A percentile compares a stretch with the other conserved stretches of the same genome.
Conservation (phyloP, 2,329 filamentous ascomycete species). For the Onygenales sp. region DNA sequence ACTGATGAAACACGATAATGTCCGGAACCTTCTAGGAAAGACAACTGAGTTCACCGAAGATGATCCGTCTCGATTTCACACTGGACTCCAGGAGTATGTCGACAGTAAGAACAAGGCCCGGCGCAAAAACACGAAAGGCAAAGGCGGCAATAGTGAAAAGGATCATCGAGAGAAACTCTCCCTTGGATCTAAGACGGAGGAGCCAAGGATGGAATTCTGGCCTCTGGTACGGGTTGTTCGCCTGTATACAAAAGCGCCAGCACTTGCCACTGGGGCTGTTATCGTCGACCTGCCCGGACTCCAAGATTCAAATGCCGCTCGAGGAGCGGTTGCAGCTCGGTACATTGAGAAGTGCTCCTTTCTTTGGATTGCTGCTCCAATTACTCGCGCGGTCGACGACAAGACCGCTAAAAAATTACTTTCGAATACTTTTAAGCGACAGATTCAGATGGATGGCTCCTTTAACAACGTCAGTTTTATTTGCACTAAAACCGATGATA, state of each 20-base stretch:
- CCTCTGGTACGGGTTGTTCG: slow-evolving; percentile 35
- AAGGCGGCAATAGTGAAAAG: slow-evolving; percentile 12
- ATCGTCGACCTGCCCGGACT: slow-evolving; percentile 52
- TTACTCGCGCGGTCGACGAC: slow-evolving; percentile 51
- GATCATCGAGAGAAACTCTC: no score
- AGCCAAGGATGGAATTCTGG: slow-evolving; percentile 29
- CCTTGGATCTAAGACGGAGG: background rate
- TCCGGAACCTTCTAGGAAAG: slow-evolving; percentile 39
- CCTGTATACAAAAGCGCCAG: slow-evolving; percentile 42
- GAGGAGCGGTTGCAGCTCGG: slow-evolving; percentile 46
- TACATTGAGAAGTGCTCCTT: slow-evolving; percentile 54
- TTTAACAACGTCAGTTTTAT: slow-evolving; percentile 50
- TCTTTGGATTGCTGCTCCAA: slow-evolving; percentile 55
- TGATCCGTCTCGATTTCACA: slow-evolving; percentile 34
- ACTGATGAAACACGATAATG: slow-evolving; percentile 33
- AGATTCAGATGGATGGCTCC: slow-evolving; percentile 50
- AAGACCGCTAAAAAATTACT: slow-evolving; percentile 49
- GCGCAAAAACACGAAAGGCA: slow-evolving; percentile 22
- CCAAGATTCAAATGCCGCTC: slow-evolving; percentile 51
- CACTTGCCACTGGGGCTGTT: slow-evolving; percentile 44
- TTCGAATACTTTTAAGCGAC: slow-evolving; percentile 48
- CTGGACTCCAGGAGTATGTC: slow-evolving; percentile 40
- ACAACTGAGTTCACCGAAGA: slow-evolving; percentile 31
- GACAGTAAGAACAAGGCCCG: slow-evolving; percentile 46
- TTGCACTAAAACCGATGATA: slow-evolving; percentile 55